Evolutionary conservation across 2,329 filamentous ascomycete species (phyloP).

Genomic region (Xylariaceae sp.): DNA sequence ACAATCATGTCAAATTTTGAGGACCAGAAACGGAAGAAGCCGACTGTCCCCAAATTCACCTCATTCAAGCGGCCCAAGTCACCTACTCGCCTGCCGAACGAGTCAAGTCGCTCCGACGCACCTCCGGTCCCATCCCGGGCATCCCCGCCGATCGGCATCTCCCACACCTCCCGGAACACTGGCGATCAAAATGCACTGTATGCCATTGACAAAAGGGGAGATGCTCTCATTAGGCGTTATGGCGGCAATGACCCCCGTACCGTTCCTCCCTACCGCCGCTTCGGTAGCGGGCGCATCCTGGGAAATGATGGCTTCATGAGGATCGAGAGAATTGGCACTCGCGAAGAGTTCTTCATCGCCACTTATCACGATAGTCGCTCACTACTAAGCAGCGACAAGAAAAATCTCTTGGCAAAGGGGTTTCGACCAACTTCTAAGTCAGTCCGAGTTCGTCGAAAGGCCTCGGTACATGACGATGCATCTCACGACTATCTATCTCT

Average conservation of each 20-base stretch:
- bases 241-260: conserved; percentile 68
- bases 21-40: conserved; percentile 17
- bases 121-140: conserved; percentile 1
- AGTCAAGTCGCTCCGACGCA: background rate
- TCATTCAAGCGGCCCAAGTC: conserved; percentile 58
- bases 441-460: conserved; percentile 37
- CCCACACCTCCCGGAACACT: conserved; percentile 6
- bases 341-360: conserved; percentile 51
- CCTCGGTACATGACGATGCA: conserved; percentile 20
- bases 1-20: conserved; percentile 25
- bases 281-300: conserved; percentile 65
- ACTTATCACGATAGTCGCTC: conserved; percentile 41
- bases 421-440: conserved; percentile 36
- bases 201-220: conserved; percentile 69
- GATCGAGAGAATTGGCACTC: conserved; percentile 63
- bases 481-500: conserved; percentile 49
- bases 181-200: conserved; percentile 42
- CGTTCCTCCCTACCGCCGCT: conserved; percentile 67
- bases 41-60: conserved; percentile 63
- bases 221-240: conserved; percentile 70
- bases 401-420: conserved; percentile 44
- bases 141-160: conserved; percentile 9
- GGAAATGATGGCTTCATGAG: conserved; percentile 57
- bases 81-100: conserved; percentile 1
- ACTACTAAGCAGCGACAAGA: conserved; percentile 41